Base-by-base conservation (phyloP, 495 filamentous ascomycete genomes). In the Chaetomium cochliodes region DNA sequence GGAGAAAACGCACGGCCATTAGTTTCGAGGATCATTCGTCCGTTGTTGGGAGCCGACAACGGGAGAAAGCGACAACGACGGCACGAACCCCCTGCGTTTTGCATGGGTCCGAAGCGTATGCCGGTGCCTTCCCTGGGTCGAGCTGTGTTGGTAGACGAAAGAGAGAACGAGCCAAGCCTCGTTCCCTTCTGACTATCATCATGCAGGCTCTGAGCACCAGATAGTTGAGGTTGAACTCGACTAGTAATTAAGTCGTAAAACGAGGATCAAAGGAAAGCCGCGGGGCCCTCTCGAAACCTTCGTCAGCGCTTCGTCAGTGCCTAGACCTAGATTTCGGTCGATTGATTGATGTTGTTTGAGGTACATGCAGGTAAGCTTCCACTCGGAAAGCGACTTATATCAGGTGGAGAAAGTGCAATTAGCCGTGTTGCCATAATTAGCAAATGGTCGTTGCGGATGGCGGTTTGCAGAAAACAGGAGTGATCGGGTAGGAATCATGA, bases 1-100 rank as follows among this genome's bases (percentile, higher is more conserved):
- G 56, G 54, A 58, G 55, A 44, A 58, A 50, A 18, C 52, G 60
- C 60, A 64, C 28, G 57, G 66, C 26, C 57, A 25, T 61, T 55
- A 49, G 49, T 42, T 37, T 64, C 23, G 52, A 58, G 52, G 42
- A 53, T 58, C 58, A 59, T 28, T 39, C 33, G 44, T 51, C 59
- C 37, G 49, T 37, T 60, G 25, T 62, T 53, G 63, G 54, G 59
- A 65, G 42, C 37, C 46, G 41, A 62, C 50, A 57, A 16, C 28
- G 46, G 46, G 47, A 42, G 63, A 41, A 12, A 12, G 26, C 44
- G 41, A 33, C 25, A 30, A 33, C 22, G 13, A 30, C 23, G 47
- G 59, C 9, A 62, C n/a, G 8, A 18, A 16, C 16, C 18, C 52
- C 18, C 49, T 52, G 52, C 13, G 9, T 1, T 41, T 28, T n/a